A percentile compares a stretch with the other conserved stretches of the same genome.
Evolutionary conservation across 495 filamentous ascomycete genomes (phyloP).

Genomic region (Tuber magnatum): DNA sequence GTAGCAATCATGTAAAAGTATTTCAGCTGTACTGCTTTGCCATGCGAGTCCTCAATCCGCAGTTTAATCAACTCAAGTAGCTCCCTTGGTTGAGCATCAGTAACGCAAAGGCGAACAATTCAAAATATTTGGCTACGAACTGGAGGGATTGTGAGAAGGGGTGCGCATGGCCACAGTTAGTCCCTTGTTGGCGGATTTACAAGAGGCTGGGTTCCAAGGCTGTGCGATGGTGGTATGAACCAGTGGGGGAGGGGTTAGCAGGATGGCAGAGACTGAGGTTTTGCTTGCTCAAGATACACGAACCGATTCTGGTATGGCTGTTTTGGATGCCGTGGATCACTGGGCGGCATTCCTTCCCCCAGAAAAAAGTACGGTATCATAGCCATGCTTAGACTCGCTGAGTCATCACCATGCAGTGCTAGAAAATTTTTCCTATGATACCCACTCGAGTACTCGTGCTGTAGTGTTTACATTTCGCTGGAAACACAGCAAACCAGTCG

Average conservation of each 20-base stretch:
- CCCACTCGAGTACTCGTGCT: too few species aligned
- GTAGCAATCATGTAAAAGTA: background rate
- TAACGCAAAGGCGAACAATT: background rate
- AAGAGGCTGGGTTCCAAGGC: too few species aligned
- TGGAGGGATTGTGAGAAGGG: background rate
- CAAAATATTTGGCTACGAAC: background rate
- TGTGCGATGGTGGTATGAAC: background rate
- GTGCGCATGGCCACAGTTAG: background rate
- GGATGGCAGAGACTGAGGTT: background rate
- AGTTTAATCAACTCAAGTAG: background rate
- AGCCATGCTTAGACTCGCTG: background rate
- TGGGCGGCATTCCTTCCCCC: too few species aligned
- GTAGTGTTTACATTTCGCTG: background rate
- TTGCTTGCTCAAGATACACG: background rate
- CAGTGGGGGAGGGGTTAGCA: background rate
- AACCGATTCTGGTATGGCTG: background rate
- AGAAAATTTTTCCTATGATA: background rate
- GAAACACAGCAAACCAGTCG: background rate
- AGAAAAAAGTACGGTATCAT: too few species aligned
- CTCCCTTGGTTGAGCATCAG: background rate
- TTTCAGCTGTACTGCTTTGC: background rate
- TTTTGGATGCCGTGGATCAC: too few species aligned
- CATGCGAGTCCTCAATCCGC: background rate
- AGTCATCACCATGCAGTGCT: background rate
- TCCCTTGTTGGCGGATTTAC: too few species aligned